Conservation (phyloP, 768 basidiomycete genomes). For the Podaxis carcinomalis region DNA sequence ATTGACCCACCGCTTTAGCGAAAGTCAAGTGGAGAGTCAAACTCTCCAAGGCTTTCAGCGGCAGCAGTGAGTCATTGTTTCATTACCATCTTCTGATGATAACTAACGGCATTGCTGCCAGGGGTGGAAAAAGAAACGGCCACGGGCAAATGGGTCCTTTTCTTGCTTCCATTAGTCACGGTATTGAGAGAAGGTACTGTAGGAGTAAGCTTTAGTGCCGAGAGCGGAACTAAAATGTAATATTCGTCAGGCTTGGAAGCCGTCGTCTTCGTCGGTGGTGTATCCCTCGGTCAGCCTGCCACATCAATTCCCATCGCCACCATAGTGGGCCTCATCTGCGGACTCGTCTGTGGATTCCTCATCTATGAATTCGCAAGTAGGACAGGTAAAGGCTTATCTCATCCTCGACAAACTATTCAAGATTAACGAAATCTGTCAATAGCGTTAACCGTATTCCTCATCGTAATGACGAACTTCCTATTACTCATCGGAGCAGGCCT, state of each 20-base stretch:
- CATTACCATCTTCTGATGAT: neutral
- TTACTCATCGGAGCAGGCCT: slow-evolving; percentile 94
- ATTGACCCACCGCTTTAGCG: slow-evolving; percentile 32
- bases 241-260: slow-evolving; percentile 66
- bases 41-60: slow-evolving; percentile 73
- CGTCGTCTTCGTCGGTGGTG: slow-evolving; percentile 91
- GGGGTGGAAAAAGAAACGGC: slow-evolving; percentile 44
- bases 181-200: slow-evolving; percentile 81
- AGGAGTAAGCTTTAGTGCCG: neutral
- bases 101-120: slow-evolving; percentile 13
- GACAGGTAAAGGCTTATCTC: slow-evolving; percentile 43
- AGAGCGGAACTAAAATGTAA: neutral
- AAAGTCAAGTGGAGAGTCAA: slow-evolving; percentile 95
- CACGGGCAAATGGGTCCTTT: slow-evolving; percentile 80
- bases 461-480: slow-evolving; percentile 88
- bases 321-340: slow-evolving; percentile 78
- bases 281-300: slow-evolving; percentile 80
- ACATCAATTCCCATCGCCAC: slow-evolving; percentile 87
- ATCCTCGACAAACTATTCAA: neutral
- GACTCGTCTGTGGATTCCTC: slow-evolving; percentile 66
- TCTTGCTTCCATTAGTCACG: slow-evolving; percentile 87
- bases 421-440: neutral
- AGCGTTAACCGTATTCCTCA: slow-evolving; percentile 84
- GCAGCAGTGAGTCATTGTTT: slow-evolving; percentile 35
- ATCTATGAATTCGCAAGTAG: slow-evolving; percentile 81